Conservation (phyloP, 2,329 filamentous ascomycete species). For the Plenodomus lindquistii region DNA sequence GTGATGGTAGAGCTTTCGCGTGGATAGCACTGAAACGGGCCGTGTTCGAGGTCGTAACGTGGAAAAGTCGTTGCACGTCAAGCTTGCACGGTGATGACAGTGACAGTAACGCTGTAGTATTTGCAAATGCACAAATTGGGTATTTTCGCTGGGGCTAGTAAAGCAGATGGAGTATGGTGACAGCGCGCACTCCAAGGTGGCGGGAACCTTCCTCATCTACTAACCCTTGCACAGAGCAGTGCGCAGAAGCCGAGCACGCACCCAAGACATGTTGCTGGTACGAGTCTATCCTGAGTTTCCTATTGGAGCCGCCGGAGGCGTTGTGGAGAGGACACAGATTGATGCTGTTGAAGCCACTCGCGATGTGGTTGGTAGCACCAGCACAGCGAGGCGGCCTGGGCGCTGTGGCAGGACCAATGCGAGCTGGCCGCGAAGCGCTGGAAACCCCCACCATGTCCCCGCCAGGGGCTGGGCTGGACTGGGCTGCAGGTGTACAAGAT, state of each 20-base stretch:
- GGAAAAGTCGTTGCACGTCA: conserved; percentile 1
- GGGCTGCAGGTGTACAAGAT: conserved; percentile 23
- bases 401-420: conserved; percentile 29
- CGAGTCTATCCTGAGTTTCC: conserved; percentile 23
- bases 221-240: conserved; percentile 26
- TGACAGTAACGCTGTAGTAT: background rate
- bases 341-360: conserved; percentile 26
- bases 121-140: conserved; percentile 3
- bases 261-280: conserved; percentile 15
- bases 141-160: background rate
- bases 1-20: conserved; percentile 25
- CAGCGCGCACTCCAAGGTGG: conserved; percentile 11
- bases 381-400: conserved; percentile 21
- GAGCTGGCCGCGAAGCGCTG: conserved; percentile 32
- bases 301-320: conserved; percentile 37
- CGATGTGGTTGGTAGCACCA: conserved; percentile 40
- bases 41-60: conserved; percentile 34
- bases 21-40: conserved; percentile 38
- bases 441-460: conserved; percentile 20
- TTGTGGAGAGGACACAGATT: conserved; percentile 22
- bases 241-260: conserved; percentile 24
- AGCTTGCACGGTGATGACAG: background rate
- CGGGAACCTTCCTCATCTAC: conserved; percentile 16
- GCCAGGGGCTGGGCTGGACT: conserved; percentile 24
- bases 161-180: background rate